A percentile compares a stretch with the other conserved stretches of the same genome.
Evolutionary conservation across 108 stramenopile genomes (phyloP).

Genomic region (Cylindrotheca fusiformis): DNA sequence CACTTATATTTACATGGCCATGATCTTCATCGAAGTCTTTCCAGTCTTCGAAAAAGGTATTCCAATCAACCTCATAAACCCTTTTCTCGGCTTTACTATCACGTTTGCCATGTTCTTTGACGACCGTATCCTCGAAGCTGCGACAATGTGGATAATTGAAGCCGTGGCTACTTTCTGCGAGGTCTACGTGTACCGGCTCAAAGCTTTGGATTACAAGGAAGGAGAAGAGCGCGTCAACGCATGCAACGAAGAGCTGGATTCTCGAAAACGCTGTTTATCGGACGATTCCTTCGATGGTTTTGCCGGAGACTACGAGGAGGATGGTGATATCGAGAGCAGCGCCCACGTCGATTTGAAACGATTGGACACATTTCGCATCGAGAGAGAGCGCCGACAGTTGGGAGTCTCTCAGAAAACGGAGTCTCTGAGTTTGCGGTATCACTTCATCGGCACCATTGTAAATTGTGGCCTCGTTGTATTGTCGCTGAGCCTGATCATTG

Average conservation of each 20-base stretch:
- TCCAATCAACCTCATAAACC: conserved; percentile 34
- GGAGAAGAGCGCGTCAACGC: conserved; percentile 10
- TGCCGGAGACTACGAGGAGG: neutral
- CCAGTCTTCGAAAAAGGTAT: conserved; percentile 32
- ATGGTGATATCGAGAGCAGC: neutral
- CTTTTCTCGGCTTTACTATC: conserved; percentile 33
- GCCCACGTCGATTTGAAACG: neutral
- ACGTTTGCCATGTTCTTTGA: conserved; percentile 46
- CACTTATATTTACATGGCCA: conserved; percentile 22
- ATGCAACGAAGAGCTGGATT: conserved; percentile 1
- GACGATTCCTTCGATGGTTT: neutral
- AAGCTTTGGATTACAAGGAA: conserved; percentile 16
- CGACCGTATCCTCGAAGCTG: conserved; percentile 25
- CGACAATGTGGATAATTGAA: conserved; percentile 39
- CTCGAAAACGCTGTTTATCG: neutral
- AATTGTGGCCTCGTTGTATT: conserved; percentile 25
- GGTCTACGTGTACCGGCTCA: conserved; percentile 25
- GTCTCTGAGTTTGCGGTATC: conserved; percentile 12
- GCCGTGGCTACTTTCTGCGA: conserved; percentile 25
- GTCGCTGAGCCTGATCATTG: conserved; percentile 28
- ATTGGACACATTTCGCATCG: conserved; percentile 14
- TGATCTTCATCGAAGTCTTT: conserved; percentile 31
- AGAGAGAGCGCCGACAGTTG: conserved; percentile 29
- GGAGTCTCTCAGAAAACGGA: conserved; percentile 17
- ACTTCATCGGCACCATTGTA: conserved; percentile 15